These are phyloP conservation scores for Neurospora sp. DNA, from an alignment of 495 filamentous ascomycete species.

Conservation along the genomic window DNA sequence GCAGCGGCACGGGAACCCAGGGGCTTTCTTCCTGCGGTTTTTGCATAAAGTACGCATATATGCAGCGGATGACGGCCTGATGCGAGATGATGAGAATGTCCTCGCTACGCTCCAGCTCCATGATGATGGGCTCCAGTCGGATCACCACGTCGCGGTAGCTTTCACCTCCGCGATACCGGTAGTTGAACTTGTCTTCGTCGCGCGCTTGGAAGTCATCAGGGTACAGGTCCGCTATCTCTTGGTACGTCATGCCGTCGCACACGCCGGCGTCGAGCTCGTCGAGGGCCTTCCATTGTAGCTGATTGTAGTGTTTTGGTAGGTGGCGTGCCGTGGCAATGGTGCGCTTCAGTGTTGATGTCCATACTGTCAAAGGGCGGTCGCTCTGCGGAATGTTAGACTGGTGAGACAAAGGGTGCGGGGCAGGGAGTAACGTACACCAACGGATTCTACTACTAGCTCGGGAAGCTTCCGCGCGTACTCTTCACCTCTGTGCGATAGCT, in stretches of 20 bases:
- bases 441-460: slow-evolving; percentile 66
- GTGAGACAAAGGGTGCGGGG: not conserved
- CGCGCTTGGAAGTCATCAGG: slow-evolving; percentile 90
- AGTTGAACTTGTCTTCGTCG: slow-evolving; percentile 98
- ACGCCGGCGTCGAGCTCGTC: slow-evolving; percentile 96
- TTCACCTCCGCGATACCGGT: slow-evolving; percentile 94
- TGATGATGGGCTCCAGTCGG: slow-evolving; percentile 95
- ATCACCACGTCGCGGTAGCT: slow-evolving; percentile 97
- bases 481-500: slow-evolving; percentile 76
- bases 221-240: slow-evolving; percentile 80
- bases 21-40: slow-evolving; percentile 82
- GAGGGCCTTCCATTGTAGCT: slow-evolving; percentile 95
- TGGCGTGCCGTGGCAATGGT: slow-evolving; percentile 86
- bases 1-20: slow-evolving; percentile 89
- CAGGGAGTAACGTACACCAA: slow-evolving; percentile 44
- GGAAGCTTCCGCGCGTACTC: slow-evolving; percentile 77
- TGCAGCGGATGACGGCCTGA: slow-evolving; percentile 91
- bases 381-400: slow-evolving; percentile 26
- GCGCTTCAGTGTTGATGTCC: slow-evolving; percentile 90
- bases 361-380: slow-evolving; percentile 78
- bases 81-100: slow-evolving; percentile 98
- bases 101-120: slow-evolving; percentile 92
- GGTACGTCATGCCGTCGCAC: slow-evolving; percentile 90
- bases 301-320: slow-evolving; percentile 67
- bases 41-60: slow-evolving; percentile 98